Conservation (phyloP, 202 grass and related monocot genomes). For the Cymbopogon flexuosus region DNA sequence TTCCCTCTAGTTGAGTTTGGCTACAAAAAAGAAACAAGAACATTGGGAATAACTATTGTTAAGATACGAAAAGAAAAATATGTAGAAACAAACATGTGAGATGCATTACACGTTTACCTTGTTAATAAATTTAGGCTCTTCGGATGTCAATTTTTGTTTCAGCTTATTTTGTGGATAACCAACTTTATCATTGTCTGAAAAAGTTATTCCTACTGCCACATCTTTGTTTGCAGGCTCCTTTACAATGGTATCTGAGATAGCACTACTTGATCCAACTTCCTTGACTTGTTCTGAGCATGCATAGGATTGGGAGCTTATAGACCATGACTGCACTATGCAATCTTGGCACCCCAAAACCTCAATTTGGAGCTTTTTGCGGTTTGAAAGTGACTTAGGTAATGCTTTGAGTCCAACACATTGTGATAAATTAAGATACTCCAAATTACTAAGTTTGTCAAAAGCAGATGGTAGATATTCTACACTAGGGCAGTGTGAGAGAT, state of each 20-base stretch:
- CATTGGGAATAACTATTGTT: neutral
- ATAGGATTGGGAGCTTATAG: conserved; percentile 8
- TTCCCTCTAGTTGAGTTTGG: conserved; percentile 10
- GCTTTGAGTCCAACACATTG: conserved; percentile 30
- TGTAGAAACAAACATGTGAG: neutral
- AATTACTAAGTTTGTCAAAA: conserved; percentile 29
- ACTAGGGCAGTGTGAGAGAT: conserved; percentile 42
- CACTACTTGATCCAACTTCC: conserved; percentile 14
- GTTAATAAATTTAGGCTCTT: conserved; percentile 3
- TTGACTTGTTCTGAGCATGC: conserved; percentile 19
- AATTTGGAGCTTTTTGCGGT: conserved; percentile 3
- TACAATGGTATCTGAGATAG: conserved; percentile 20
- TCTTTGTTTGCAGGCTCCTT: conserved; percentile 1
- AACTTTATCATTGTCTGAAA: neutral
- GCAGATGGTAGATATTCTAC: conserved; percentile 33
- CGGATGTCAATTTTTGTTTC: neutral
- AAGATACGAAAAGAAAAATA: neutral
- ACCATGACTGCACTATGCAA: conserved; percentile 27
- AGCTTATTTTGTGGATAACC: neutral
- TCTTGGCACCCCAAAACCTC: conserved; percentile 34
- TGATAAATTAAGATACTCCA: conserved; percentile 26
- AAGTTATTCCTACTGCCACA: neutral
- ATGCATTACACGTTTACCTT: conserved; percentile 15
- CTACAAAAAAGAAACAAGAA: conserved; percentile 25
- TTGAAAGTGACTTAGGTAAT: conserved; percentile 4